phyloP scores from a whole-genome alignment of 2,329 filamentous ascomycete species.

The Exutisphaerella laricina region DNA sequence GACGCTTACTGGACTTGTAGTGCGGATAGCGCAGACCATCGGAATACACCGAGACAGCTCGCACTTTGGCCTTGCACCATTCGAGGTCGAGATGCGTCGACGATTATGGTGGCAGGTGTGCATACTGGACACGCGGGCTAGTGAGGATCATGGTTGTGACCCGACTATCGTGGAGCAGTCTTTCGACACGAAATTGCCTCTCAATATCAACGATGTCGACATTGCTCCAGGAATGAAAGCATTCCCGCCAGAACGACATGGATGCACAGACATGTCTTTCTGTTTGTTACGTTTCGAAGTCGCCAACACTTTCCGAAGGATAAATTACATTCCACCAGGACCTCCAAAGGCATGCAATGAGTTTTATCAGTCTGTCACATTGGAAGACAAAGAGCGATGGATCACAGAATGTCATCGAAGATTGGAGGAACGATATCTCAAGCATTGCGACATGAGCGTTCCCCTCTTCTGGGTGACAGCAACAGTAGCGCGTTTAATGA shows the following conservation, averaged over 20 bases:
- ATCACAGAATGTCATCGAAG: constrained; percentile 44
- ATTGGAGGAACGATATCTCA: constrained; percentile 47
- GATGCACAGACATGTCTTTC: constrained; percentile 56
- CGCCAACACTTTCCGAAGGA: constrained; percentile 43
- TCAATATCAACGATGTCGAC: constrained; percentile 53
- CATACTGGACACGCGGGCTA: constrained; percentile 54
- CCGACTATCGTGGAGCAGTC: constrained; percentile 53
- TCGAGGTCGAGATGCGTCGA: constrained; percentile 55
- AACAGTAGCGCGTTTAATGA: constrained; percentile 63
- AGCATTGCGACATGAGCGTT: constrained; percentile 49
- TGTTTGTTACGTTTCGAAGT: constrained; percentile 51
- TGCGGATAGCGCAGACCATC: constrained; percentile 55
- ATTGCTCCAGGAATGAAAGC: constrained; percentile 46
- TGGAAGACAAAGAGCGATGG: constrained; percentile 46
- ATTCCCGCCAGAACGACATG: constrained; percentile 43
- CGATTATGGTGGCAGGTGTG: constrained; percentile 57
- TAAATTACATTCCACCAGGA: constrained; percentile 42
- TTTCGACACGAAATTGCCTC: constrained; percentile 56
- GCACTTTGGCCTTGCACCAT: constrained; percentile 52
- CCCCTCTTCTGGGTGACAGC: constrained; percentile 64
- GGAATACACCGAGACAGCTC: constrained; percentile 56
- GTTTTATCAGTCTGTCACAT: constrained; percentile 40
- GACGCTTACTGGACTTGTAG: constrained; percentile 54
- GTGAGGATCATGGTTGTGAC: constrained; percentile 60
- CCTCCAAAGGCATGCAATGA: constrained; percentile 38